Conservation (phyloP, 225 moss, liverwort and hornwort species). For the Asterella californica region DNA sequence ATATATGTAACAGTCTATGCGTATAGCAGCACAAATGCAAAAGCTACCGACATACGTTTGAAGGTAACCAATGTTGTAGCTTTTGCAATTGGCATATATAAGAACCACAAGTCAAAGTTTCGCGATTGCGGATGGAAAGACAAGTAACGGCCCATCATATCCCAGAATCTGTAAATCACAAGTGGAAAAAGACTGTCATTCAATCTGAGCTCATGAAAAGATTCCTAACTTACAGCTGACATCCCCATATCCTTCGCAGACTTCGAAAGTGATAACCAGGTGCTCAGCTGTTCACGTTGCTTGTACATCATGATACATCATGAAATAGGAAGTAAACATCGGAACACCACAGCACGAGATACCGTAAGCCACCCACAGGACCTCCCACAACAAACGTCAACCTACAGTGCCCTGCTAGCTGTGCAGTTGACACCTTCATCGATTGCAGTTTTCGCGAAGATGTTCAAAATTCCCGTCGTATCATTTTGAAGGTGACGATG, state of each 20-base stretch:
- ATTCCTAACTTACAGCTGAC: background rate
- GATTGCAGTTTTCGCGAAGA: conserved; percentile 9
- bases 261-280: conserved; percentile 8
- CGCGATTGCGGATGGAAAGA: conserved; percentile 8
- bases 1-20: too few relatives aligned
- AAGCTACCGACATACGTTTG: too few relatives aligned
- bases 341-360: conserved; percentile 19
- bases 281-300: background rate
- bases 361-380: conserved; percentile 4
- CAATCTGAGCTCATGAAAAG: background rate
- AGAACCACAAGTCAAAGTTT: conserved; percentile 15
- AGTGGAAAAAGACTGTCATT: conserved; percentile 13
- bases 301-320: background rate
- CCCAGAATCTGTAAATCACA: conserved; percentile 29
- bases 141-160: conserved; percentile 15
- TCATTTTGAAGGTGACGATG: background rate
- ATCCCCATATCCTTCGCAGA: background rate
- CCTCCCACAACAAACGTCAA: conserved; percentile 11
- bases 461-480: background rate
- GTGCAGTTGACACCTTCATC: conserved; percentile 25
- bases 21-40: too few relatives aligned
- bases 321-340: conserved; percentile 7
- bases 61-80: too few relatives aligned
- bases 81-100: background rate
- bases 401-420: conserved; percentile 19